Evolutionary conservation across 352 stramenopile genomes (phyloP).

Genomic region (Phytophthora litchii): DNA sequence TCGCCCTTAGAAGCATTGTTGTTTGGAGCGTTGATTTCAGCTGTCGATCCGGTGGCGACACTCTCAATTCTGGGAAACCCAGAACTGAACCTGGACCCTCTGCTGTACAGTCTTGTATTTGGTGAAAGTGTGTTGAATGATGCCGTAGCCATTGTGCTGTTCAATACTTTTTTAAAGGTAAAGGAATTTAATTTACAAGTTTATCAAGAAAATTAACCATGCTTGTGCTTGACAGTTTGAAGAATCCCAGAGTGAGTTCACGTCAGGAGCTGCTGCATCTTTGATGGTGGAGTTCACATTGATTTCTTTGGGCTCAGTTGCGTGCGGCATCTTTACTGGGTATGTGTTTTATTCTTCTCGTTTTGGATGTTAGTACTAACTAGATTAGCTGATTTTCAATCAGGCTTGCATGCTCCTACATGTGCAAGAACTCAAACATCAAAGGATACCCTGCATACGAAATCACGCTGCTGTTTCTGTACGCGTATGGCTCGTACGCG

Average conservation of each 20-base stretch:
- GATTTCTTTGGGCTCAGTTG: constrained; percentile 83
- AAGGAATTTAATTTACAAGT: too few relatives aligned
- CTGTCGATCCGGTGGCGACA: constrained; percentile 96
- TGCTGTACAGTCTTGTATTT: constrained; percentile 95
- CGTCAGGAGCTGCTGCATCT: constrained; percentile 54
- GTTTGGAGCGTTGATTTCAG: constrained; percentile 95
- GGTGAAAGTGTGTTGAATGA: constrained; percentile 98
- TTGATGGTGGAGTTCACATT: constrained; percentile 78
- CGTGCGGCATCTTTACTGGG: constrained; percentile 76
- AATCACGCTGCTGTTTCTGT: constrained; percentile 77
- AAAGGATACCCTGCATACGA: constrained; percentile 80
- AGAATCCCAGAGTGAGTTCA: constrained; percentile 81
- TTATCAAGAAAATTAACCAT: too few relatives aligned
- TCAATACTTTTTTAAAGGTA: constrained; percentile 95
- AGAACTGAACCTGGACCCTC: constrained; percentile 90
- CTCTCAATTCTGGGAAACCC: constrained; percentile 95
- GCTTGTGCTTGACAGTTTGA: constrained; percentile 47
- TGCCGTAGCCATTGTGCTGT: constrained; percentile 97
- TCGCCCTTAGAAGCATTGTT: constrained; percentile 95
- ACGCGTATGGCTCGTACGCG: constrained; percentile 71
- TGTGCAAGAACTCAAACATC: constrained; percentile 82
- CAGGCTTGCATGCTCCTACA: constrained; percentile 81
- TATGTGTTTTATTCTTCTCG: constrained; percentile 27
- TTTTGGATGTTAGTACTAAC: too few relatives aligned
- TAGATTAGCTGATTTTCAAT: background rate